Percentiles rank a stretch among this genome's conserved stretches.
Conservation (phyloP, 139 green algal species). For the Diplosphaera chodatii region DNA sequence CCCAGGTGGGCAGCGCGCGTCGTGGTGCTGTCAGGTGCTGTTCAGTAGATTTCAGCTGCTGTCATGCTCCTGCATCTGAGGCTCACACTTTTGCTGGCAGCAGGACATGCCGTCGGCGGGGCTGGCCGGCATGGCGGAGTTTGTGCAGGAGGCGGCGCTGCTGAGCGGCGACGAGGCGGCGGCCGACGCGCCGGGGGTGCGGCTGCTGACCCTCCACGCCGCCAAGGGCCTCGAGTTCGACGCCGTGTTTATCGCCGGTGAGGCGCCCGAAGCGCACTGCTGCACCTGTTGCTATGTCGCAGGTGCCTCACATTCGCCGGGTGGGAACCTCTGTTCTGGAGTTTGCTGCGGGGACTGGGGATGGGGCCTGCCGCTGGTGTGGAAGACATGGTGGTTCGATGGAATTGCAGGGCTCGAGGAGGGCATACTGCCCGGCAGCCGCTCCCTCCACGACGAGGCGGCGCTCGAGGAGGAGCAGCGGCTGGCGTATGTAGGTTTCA, state of each 20-base stretch:
- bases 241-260: slow-evolving; percentile 42
- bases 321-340: slow-evolving; percentile 1
- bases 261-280: too few relatives aligned
- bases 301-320: slow-evolving; percentile 1
- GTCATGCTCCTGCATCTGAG: too few relatives aligned
- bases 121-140: slow-evolving; percentile 17
- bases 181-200: slow-evolving; percentile 20
- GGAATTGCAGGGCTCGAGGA: too few relatives aligned
- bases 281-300: neutral
- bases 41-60: too few relatives aligned
- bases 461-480: slow-evolving; percentile 29
- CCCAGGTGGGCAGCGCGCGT: neutral
- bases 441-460: neutral
- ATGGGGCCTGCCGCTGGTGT: too few relatives aligned
- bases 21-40: too few relatives aligned
- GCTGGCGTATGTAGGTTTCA: slow-evolving; percentile 36
- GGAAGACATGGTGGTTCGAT: too few relatives aligned
- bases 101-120: neutral
- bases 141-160: slow-evolving; percentile 42
- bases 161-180: slow-evolving; percentile 19
- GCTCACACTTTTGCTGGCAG: too few relatives aligned
- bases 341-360: too few relatives aligned
- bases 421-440: neutral
- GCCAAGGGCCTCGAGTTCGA: slow-evolving; percentile 62
- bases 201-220: slow-evolving; percentile 53